Percentiles rank a stretch among this genome's conserved stretches.
These are phyloP conservation scores for Coleophoma cylindrospora DNA, from an alignment of 2,329 filamentous ascomycete species.

Conservation along the genomic window DNA sequence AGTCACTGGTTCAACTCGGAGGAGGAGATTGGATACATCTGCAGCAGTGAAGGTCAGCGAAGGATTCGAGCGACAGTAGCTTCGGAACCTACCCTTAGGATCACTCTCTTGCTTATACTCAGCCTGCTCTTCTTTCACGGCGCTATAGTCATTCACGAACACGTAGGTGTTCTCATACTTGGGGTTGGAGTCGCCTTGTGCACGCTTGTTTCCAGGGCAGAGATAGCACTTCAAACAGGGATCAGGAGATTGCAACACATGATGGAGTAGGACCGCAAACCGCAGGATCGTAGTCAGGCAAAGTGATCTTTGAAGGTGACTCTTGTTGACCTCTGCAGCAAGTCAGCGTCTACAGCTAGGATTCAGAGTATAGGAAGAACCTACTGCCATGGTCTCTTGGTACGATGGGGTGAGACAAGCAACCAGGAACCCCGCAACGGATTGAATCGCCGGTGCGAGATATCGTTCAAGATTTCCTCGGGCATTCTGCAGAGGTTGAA, in stretches of 20 bases:
- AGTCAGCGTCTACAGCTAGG: neutral
- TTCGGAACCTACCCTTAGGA: slow-evolving; percentile 18
- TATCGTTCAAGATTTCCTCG: slow-evolving; percentile 81
- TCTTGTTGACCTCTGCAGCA: slow-evolving; percentile 69
- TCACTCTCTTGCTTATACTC: slow-evolving; percentile 53
- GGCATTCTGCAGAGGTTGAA: slow-evolving; percentile 44
- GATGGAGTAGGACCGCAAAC: slow-evolving; percentile 31
- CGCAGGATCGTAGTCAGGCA: slow-evolving; percentile 78
- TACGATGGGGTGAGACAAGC: slow-evolving; percentile 91
- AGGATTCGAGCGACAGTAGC: no score
- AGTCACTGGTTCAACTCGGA: slow-evolving; percentile 80
- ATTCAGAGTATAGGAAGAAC: slow-evolving; percentile 24
- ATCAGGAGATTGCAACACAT: slow-evolving; percentile 7
- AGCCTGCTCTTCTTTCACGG: slow-evolving; percentile 88
- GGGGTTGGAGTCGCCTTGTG: slow-evolving; percentile 81
- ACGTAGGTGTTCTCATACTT: slow-evolving; percentile 83
- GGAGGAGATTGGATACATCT: slow-evolving; percentile 71
- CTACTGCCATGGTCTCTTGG: slow-evolving; percentile 97
- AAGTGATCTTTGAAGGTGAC: slow-evolving; percentile 56
- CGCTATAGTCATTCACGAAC: slow-evolving; percentile 97
- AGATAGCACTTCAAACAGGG: slow-evolving; percentile 70
- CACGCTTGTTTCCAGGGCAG: slow-evolving; percentile 85
- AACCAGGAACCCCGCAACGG: slow-evolving; percentile 86
- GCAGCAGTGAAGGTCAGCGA: neutral
- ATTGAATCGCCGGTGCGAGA: slow-evolving; percentile 93